Evolutionary conservation across 176 grass and related monocot genomes (phyloP), one percentile per base, ranked within the genome.

Genomic region (Zoysia japonica): DNA sequence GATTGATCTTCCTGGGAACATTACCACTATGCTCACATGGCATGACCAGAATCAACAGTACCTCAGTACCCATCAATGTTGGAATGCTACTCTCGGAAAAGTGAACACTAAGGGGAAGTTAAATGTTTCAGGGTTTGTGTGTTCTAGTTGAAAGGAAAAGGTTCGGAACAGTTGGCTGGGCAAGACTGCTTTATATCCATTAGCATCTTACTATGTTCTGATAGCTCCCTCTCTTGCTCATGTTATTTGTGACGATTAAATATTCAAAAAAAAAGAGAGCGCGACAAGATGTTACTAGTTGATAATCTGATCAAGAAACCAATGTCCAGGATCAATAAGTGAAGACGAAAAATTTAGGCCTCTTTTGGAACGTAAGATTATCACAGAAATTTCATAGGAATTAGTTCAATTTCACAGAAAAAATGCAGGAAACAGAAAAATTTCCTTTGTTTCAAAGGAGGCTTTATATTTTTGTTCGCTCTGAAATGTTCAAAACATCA

Each of bases 1-100:
- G 59, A n/a, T 67, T 77, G 48, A 60, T 89, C 77, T 77, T 89
- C 71, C 51, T 20, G 71, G 65, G 77, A 65, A 85, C 70, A 85
- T 77, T 36, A 43, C 20, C 81, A 65, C 77, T 57, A 64, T 81
- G 59, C 77, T 16, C 77, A 88, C 82, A 71, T 85, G 82, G 55
- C 81, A 79, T 47, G 28, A 28, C 28, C 36, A 61, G 11, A 73
- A 17, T 11, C 43, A 45, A 60, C 74, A 65, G 38, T 61, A 76
- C 44, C 11, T 28, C 35, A 67, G 35, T 50, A 72, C 66, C 72
- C 64, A 70, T 70, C 52, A 57, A 64, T 80, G 71, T 59, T 62
- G 59, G 42, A 77, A 65, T 61, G 45, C 4, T 77, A 77, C 7
- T 45, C 11, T 49, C 0, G 8, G 15, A 60, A 71, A 84, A 59